Evolutionary conservation across 1,284 basidiomycete species (phyloP).

Genomic region (Wolfiporia cocos): DNA sequence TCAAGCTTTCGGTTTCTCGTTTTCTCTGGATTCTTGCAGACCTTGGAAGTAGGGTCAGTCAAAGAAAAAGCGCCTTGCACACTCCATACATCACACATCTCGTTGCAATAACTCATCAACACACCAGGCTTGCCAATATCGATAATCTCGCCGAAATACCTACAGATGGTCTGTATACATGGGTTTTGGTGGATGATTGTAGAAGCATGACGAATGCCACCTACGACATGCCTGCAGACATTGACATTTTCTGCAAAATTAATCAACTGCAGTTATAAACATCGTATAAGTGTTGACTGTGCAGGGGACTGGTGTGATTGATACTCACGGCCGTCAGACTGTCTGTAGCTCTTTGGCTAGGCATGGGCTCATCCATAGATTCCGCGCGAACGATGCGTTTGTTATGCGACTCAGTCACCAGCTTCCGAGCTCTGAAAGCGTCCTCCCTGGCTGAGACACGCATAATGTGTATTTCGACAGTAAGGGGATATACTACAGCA

Average conservation of each 20-base stretch:
- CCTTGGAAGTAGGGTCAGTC: conserved; percentile 30
- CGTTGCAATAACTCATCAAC: conserved; percentile 56
- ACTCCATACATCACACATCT: conserved; percentile 78
- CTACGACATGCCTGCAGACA: conserved; percentile 71
- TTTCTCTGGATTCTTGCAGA: conserved; percentile 73
- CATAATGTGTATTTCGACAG: too few species aligned
- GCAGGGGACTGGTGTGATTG: too few species aligned
- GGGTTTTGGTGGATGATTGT: too few species aligned
- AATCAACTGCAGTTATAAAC: conserved; percentile 43
- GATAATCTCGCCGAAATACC: conserved; percentile 78
- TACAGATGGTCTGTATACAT: conserved; percentile 69
- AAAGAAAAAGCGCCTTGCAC: not conserved
- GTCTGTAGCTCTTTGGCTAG: conserved; percentile 58
- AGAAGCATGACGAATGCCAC: conserved; percentile 24
- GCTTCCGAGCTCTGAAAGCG: conserved; percentile 45
- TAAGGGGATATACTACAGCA: too few species aligned
- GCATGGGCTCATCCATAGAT: conserved; percentile 44
- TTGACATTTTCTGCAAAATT: conserved; percentile 58
- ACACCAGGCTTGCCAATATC: conserved; percentile 42
- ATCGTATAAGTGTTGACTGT: too few species aligned
- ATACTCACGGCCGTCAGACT: conserved; percentile 59
- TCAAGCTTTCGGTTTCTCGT: conserved; percentile 39
- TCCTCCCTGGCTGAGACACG: conserved; percentile 73
- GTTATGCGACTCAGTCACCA: conserved; percentile 45
- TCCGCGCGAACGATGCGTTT: conserved; percentile 35